These are phyloP conservation scores for Scutellaria baicalensis DNA, from an alignment of 257 asterid species.

Conservation along the genomic window DNA sequence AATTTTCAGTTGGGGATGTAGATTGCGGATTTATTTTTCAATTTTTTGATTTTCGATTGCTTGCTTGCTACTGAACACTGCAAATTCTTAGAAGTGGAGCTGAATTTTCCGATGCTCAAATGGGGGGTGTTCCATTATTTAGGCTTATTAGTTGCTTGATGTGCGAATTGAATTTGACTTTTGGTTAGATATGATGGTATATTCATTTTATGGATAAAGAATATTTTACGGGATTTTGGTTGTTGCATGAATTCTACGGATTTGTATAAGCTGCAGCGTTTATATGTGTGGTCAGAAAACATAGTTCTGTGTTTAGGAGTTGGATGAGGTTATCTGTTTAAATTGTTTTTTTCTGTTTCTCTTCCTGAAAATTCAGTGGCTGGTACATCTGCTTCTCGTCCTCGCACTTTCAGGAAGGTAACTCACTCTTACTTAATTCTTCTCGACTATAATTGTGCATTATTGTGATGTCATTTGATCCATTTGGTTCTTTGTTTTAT, in stretches of 20 bases:
- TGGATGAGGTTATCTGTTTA: too few relatives aligned
- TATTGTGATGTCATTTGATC: neutral
- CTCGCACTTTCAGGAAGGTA: constrained; percentile 82
- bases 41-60: neutral
- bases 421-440: neutral
- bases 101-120: neutral
- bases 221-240: neutral
- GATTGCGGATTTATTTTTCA: neutral
- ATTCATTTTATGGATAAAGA: neutral
- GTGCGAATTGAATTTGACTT: neutral
- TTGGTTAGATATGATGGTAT: neutral
- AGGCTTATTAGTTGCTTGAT: neutral
- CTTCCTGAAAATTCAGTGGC: constrained; percentile 45
- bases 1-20: neutral
- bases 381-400: constrained; percentile 75
- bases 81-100: neutral
- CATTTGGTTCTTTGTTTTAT: neutral
- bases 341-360: neutral
- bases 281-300: neutral
- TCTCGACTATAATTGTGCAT: neutral
- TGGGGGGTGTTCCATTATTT: neutral
- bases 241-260: neutral
- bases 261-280: neutral
- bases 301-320: neutral
- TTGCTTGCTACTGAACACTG: neutral